Percentiles rank a stretch among this genome's conserved stretches.
phyloP scores from a whole-genome alignment of 129 eudicot species.

The Flaveria bidentis region DNA sequence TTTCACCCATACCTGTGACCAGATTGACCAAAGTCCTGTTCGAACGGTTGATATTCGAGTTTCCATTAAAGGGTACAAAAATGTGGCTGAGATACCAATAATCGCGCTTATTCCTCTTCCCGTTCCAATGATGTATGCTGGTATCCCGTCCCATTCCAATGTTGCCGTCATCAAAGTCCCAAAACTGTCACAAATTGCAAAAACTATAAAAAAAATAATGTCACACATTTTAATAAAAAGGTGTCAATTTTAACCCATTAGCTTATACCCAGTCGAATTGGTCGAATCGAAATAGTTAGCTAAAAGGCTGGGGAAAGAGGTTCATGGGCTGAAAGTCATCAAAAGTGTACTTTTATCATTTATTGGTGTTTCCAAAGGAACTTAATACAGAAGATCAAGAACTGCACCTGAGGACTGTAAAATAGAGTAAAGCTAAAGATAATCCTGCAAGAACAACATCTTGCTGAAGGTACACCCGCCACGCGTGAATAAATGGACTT shows the following conservation, averaged over 20 bases:
- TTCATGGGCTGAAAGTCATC: not conserved
- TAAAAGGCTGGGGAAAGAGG: not conserved
- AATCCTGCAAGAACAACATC: slow-evolving; percentile 85
- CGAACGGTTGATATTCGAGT: slow-evolving; percentile 70
- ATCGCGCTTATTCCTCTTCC: slow-evolving; percentile 86
- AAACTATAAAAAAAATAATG: not conserved
- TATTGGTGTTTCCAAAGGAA: not conserved
- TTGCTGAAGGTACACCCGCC: slow-evolving; percentile 78
- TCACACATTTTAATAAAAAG: not conserved
- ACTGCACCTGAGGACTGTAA: slow-evolving; percentile 85
- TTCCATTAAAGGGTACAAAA: slow-evolving; percentile 69
- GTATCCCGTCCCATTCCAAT: slow-evolving; percentile 87
- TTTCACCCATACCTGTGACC: slow-evolving; percentile 76
- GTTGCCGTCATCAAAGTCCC: slow-evolving; percentile 95
- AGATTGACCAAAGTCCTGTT: slow-evolving; percentile 94
- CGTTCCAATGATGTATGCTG: slow-evolving; percentile 75
- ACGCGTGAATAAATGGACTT: slow-evolving; percentile 55
- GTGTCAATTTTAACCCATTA: not conserved
- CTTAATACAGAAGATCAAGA: not conserved
- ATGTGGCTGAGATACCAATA: slow-evolving; percentile 86
- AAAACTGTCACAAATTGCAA: slow-evolving; percentile 51
- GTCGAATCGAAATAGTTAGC: too few species aligned
- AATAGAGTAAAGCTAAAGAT: slow-evolving; percentile 77
- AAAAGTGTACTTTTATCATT: not conserved
- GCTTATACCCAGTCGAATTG: not conserved